Base-by-base conservation (phyloP, 108 stramenopile genomes). In the Fragilariopsis cylindrus region DNA sequence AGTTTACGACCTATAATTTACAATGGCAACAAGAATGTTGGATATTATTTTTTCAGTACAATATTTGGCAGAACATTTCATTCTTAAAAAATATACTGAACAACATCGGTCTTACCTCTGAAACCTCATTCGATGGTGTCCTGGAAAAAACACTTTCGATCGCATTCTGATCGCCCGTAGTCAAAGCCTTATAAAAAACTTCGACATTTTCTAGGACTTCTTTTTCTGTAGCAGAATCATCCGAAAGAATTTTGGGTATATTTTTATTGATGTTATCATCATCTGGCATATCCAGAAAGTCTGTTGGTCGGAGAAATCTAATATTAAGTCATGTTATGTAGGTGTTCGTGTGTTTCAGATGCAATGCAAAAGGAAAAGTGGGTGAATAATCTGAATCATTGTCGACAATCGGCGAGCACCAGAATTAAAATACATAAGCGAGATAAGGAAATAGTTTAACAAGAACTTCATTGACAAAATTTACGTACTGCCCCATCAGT, bases 141-240 rank as follows among this genome's bases (percentile, higher is more conserved):
- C 57, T 18, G 4, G 74, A 72, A 64, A 68, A 78, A 12, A 81
- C 65, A 0, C 42, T 5, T 15, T 75, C 56, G 57, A 86, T 80
- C 42, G 43, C 71, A 13, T 82, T 52, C 60, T 72, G 6, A 44
- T 82, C 70, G 9, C 85, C 80, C 48, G 70, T 73, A 6, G 87
- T 89, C 30, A 93, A 76, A 47, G 89, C 83, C 21, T 66, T 57
- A 67, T 93, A 93, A 57, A 93, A 93, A 42, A 60, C 43, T 15
- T 70, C 54, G 50, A 88, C 83, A 44, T 73, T 46, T 30, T 70
- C 60, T 54, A 87, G 53, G 8, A 77, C 39, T 9, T 48, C 69
- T n/a, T 57, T 42, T 16, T 75, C 66, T 18, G 49, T 45, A 44
- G 41, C 64, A 5, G 62, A 45, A 45, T 42, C n/a, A 45, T 44